These are phyloP conservation scores for Trichophyton rubrum DNA, from an alignment of 2,329 filamentous ascomycete genomes.

Conservation along the genomic window DNA sequence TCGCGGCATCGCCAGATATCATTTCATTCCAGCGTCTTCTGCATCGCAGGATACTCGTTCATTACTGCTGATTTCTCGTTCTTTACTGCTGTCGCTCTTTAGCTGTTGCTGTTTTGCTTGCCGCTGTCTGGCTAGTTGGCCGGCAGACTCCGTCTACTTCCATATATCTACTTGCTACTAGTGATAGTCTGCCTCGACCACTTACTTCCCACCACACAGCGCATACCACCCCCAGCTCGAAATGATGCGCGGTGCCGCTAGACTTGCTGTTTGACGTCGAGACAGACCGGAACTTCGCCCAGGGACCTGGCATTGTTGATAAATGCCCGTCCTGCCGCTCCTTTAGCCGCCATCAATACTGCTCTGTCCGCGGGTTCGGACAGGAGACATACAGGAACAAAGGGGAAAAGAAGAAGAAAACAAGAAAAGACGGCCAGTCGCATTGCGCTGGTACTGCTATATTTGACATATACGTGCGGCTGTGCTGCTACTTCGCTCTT, in stretches of 20 bases:
- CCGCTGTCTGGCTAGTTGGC: background rate
- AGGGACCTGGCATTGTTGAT: background rate
- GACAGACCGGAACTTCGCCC: background rate
- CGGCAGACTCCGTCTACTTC: background rate
- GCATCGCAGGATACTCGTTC: background rate
- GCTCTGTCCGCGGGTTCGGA: slow-evolving; percentile 1
- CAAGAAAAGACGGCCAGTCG: background rate
- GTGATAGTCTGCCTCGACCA: too few species aligned
- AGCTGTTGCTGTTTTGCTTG: background rate
- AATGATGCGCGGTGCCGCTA: background rate
- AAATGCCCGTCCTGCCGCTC: background rate
- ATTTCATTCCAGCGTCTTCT: too few species aligned
- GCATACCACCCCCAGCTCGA: background rate
- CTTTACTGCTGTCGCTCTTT: background rate
- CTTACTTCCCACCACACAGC: background rate
- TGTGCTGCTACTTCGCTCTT: background rate
- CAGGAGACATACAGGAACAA: background rate
- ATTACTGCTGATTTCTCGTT: too few species aligned
- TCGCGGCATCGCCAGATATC: background rate
- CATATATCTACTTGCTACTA: background rate
- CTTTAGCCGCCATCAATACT: background rate
- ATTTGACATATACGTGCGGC: background rate
- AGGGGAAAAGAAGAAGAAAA: background rate
- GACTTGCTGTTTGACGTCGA: background rate
- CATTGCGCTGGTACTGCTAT: background rate